Conservation (phyloP, 306 rosid genomes). For the Vigna angularis region DNA sequence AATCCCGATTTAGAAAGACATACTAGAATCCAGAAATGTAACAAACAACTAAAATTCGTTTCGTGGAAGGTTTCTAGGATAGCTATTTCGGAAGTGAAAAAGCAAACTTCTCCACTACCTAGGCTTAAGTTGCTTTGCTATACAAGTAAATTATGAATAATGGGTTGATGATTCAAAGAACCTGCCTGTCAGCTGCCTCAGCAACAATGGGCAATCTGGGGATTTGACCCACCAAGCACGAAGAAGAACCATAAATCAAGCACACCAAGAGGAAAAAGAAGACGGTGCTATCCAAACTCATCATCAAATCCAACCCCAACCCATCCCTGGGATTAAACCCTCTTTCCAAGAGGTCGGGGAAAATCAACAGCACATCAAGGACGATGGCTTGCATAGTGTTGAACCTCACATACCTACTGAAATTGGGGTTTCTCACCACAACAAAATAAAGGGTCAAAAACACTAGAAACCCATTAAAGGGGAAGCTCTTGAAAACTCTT, state of each 20-base stretch:
- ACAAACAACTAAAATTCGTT: constrained; percentile 20
- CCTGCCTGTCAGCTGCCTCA: constrained; percentile 97
- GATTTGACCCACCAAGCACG: constrained; percentile 85
- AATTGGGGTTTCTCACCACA: constrained; percentile 88
- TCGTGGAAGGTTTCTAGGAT: constrained; percentile 35
- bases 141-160: constrained; percentile 38
- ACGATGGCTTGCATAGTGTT: constrained; percentile 97
- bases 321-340: constrained; percentile 85
- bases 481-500: constrained; percentile 85
- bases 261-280: constrained; percentile 82
- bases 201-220: constrained; percentile 97
- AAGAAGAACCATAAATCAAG: constrained; percentile 87
- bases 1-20: constrained; percentile 19
- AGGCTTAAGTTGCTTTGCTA: constrained; percentile 44
- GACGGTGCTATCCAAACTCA: constrained; percentile 97
- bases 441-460: constrained; percentile 90
- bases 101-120: constrained; percentile 22
- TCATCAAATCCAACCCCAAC: constrained; percentile 81
- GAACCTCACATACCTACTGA: constrained; percentile 92
- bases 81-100: constrained; percentile 33
- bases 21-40: constrained; percentile 30
- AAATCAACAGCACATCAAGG: constrained; percentile 88
- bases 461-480: constrained; percentile 80
- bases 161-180: constrained; percentile 54
- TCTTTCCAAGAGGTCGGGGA: constrained; percentile 89